Conservation (phyloP, 1,284 basidiomycete genomes). For the Exobasidium cylindrosporum region DNA sequence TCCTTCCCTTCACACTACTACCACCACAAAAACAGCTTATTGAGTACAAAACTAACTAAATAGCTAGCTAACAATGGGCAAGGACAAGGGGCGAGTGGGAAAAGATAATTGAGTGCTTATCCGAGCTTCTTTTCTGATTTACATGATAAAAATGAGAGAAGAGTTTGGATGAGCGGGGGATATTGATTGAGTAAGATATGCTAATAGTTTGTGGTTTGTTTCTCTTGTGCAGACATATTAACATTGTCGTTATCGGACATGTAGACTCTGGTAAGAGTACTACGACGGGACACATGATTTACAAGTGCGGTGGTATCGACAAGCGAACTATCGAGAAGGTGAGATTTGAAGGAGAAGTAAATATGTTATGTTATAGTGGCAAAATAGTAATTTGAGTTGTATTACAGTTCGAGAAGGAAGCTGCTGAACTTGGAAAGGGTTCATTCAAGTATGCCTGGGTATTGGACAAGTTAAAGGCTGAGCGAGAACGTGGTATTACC, state of each 20-base stretch:
- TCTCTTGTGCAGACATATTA: too few relatives aligned
- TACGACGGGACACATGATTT: conserved; percentile 99
- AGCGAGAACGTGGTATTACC: conserved; percentile 99
- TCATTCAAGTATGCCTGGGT: conserved; percentile 98
- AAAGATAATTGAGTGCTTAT: too few relatives aligned
- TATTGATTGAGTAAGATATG: conserved; percentile 8
- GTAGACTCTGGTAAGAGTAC: conserved; percentile 77
- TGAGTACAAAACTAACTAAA: too few relatives aligned
- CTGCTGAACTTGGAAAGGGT: conserved; percentile 98
- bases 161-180: too few relatives aligned
- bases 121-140: background rate
- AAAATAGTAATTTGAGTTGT: background rate
- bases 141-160: too few relatives aligned
- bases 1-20: too few relatives aligned
- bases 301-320: conserved; percentile 99
- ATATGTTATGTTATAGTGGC: background rate
- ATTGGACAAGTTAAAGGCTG: conserved; percentile 99
- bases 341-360: background rate
- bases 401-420: conserved; percentile 92
- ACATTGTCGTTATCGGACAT: conserved; percentile 56
- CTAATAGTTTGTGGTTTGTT: conserved; percentile 17
- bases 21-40: too few relatives aligned
- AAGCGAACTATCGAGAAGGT: conserved; percentile 99
- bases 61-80: too few relatives aligned
- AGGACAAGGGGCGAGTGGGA: too few relatives aligned